Conservation (phyloP, 108 stramenopile genomes). For the Poteriospumella lacustris region DNA sequence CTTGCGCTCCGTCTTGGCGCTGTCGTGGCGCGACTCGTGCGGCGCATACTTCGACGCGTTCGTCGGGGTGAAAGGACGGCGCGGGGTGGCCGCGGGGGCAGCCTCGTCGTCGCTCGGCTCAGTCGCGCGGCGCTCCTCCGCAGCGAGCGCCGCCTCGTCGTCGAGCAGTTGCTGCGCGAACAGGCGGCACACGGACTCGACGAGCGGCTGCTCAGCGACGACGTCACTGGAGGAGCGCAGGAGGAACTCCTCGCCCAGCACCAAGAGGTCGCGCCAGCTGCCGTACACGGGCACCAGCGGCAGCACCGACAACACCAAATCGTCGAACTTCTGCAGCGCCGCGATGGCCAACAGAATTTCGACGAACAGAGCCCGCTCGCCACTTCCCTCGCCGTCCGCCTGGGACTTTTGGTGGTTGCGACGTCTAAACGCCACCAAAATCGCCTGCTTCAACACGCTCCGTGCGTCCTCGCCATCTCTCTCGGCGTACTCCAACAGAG, state of each 20-base stretch:
- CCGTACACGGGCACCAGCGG: not conserved
- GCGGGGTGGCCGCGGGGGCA: no score
- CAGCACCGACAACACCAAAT: not conserved
- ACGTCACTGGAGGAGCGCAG: not conserved
- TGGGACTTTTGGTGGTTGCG: not conserved
- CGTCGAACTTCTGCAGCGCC: not conserved
- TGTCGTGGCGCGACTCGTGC: not conserved
- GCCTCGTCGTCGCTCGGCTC: not conserved
- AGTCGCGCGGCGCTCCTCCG: no score
- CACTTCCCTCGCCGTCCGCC: not conserved
- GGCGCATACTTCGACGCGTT: not conserved
- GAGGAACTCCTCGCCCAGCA: not conserved
- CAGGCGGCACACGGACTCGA: not conserved
- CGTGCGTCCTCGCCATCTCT: not conserved
- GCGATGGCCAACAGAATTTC: not conserved
- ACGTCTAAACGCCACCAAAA: not conserved
- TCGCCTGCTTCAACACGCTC: not conserved
- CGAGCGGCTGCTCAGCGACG: not conserved
- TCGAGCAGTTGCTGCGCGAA: not conserved
- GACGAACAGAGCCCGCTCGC: not conserved
- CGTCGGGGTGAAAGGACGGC: no score
- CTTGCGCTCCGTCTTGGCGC: not conserved
- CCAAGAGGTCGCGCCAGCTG: not conserved
- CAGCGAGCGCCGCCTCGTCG: not conserved
- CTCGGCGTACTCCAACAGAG: not conserved